These are phyloP conservation scores for Triticum monococcum DNA, from an alignment of 176 grass and related monocot species.

Conservation along the genomic window DNA sequence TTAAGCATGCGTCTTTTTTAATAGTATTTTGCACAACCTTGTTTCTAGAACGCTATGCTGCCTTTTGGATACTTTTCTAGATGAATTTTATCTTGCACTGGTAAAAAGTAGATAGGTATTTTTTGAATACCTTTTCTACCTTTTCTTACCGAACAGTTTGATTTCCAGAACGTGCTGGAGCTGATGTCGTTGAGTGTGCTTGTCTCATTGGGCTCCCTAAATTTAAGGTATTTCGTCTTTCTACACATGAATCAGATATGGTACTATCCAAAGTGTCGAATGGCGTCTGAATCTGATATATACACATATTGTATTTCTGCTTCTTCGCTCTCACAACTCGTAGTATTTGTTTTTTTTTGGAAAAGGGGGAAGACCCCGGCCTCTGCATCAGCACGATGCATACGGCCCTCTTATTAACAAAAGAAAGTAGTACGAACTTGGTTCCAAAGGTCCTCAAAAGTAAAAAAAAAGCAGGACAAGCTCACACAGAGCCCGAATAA, in stretches of 20 bases:
- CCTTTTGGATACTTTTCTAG: neutral
- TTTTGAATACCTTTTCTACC: neutral
- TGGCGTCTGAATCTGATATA: neutral
- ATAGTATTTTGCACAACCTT: neutral
- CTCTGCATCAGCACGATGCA: too few species aligned
- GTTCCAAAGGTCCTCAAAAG: too few species aligned
- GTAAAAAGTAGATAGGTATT: neutral
- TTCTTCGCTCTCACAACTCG: neutral
- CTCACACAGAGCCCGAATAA: too few species aligned
- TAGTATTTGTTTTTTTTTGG: neutral
- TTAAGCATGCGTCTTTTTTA: neutral
- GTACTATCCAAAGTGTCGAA: neutral
- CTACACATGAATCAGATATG: neutral
- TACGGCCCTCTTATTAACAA: too few species aligned
- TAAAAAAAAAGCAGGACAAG: too few species aligned
- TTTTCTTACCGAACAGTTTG: constrained; percentile 15
- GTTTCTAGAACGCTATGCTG: neutral
- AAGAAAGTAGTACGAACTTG: too few species aligned
- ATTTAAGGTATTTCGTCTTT: constrained; percentile 62
- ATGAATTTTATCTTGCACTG: neutral
- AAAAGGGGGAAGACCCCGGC: too few species aligned
- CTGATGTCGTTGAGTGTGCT: constrained; percentile 83
- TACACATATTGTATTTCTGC: neutral
- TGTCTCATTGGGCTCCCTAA: constrained; percentile 86
- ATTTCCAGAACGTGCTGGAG: constrained; percentile 74